phyloP scores from a whole-genome alignment of 1,139 yeast genomes.

The Protomyces inouyei region DNA sequence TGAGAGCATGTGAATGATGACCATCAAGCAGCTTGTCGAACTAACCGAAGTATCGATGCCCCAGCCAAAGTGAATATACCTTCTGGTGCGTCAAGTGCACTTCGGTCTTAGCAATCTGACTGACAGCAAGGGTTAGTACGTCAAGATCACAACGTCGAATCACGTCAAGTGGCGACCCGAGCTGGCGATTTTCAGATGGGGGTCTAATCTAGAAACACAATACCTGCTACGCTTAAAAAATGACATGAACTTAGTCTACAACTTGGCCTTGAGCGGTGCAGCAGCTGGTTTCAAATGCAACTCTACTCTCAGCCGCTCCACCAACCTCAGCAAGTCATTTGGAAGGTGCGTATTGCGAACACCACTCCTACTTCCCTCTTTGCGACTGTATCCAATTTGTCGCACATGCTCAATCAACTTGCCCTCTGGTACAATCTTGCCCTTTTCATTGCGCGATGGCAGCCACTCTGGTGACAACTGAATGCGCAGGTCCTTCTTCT shows the following conservation, averaged over 20 bases:
- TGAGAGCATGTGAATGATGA: too few species aligned
- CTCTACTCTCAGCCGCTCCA: background rate
- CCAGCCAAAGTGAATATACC: too few species aligned
- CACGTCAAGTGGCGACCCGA: too few species aligned
- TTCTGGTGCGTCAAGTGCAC: too few species aligned
- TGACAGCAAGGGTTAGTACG: too few species aligned
- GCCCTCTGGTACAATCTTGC: conserved; percentile 30
- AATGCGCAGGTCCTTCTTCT: conserved; percentile 31
- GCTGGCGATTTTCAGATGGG: too few species aligned
- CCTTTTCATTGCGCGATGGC: conserved; percentile 30
- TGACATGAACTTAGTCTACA: background rate
- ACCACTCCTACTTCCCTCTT: conserved; percentile 31
- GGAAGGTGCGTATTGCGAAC: background rate
- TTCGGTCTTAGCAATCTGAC: too few species aligned
- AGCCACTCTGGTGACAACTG: conserved; percentile 34
- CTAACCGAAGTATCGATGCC: too few species aligned
- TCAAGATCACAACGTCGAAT: too few species aligned
- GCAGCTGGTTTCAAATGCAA: background rate
- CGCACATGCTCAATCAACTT: conserved; percentile 33
- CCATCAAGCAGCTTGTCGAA: too few species aligned
- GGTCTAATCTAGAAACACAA: too few species aligned
- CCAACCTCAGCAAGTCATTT: background rate
- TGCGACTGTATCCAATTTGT: conserved; percentile 32
- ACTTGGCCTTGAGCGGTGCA: background rate
- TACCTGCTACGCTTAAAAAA: too few species aligned